phyloP scores from a whole-genome alignment of 1,284 basidiomycete species.

The Afroboletus lepidellus region DNA sequence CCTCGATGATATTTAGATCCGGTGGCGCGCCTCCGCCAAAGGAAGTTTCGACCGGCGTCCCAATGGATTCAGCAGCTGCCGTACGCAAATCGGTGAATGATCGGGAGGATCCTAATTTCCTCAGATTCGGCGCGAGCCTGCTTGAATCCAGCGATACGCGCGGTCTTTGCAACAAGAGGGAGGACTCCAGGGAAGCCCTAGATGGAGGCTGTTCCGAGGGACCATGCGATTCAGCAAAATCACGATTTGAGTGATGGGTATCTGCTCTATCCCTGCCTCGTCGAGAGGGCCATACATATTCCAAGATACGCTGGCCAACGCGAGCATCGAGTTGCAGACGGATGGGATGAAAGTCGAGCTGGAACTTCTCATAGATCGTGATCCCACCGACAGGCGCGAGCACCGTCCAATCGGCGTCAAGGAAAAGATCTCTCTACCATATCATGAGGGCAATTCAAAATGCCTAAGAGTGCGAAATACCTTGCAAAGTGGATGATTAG shows the following conservation, averaged over 20 bases:
- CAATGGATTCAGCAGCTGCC: constrained; percentile 40
- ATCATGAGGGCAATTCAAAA: constrained; percentile 8
- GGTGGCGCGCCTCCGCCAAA: constrained; percentile 20
- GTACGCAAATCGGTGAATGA: constrained; percentile 69
- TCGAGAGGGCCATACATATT: constrained; percentile 83
- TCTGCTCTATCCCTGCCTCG: constrained; percentile 40
- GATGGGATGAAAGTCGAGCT: constrained; percentile 83
- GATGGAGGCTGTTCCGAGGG: constrained; percentile 16
- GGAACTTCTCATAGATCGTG: constrained; percentile 83
- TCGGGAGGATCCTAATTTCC: constrained; percentile 56
- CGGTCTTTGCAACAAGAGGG: constrained; percentile 36
- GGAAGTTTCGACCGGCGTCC: constrained; percentile 21
- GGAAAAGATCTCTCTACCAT: constrained; percentile 59
- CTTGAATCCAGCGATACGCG: constrained; percentile 32
- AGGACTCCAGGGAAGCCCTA: constrained; percentile 47
- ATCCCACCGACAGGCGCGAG: constrained; percentile 94
- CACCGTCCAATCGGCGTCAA: constrained; percentile 76
- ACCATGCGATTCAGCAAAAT: constrained; percentile 25
- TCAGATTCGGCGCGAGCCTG: constrained; percentile 37
- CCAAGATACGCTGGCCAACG: constrained; percentile 82
- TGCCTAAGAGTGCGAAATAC: constrained; percentile 36
- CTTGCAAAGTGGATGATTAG: constrained; percentile 66
- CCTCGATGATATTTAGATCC: constrained; percentile 24
- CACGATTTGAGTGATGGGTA: neutral
- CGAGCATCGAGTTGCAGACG: constrained; percentile 84